These are phyloP conservation scores for Urochloa ruziziensis DNA, from an alignment of 176 grass and related monocot species.

Conservation along the genomic window DNA sequence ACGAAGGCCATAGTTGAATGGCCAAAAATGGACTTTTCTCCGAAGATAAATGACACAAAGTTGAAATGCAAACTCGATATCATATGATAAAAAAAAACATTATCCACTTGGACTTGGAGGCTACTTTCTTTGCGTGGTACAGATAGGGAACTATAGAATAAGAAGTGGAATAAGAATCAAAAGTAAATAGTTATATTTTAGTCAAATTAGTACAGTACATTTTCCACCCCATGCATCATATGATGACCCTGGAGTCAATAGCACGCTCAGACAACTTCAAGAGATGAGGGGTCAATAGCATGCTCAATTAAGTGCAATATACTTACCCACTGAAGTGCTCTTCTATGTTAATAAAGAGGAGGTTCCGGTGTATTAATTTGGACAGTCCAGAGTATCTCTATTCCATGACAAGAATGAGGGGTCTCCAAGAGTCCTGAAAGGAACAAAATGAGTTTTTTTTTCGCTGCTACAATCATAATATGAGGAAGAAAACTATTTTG, in stretches of 20 bases:
- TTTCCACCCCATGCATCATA: constrained; percentile 4
- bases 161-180: not conserved
- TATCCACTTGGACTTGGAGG: not conserved
- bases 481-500: not conserved
- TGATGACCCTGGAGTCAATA: not conserved
- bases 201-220: constrained; percentile 9
- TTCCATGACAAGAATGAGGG: constrained; percentile 91
- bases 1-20: no score
- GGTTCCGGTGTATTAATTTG: constrained; percentile 34
- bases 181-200: constrained; percentile 7
- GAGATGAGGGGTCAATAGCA: not conserved
- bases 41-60: not conserved
- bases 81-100: constrained; percentile 1
- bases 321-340: constrained; percentile 22
- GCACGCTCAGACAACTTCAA: constrained; percentile 4
- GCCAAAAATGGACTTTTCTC: no score
- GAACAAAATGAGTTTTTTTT: constrained; percentile 27
- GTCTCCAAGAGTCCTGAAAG: constrained; percentile 84
- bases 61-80: not conserved
- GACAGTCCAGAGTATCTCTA: constrained; percentile 24
- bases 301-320: not conserved
- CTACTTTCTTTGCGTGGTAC: not conserved
- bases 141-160: constrained; percentile 1
- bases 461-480: not conserved
- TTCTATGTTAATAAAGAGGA: constrained; percentile 12